phyloP scores from a whole-genome alignment of 1,139 yeast species.

The Wickerhamomyces sp. region DNA sequence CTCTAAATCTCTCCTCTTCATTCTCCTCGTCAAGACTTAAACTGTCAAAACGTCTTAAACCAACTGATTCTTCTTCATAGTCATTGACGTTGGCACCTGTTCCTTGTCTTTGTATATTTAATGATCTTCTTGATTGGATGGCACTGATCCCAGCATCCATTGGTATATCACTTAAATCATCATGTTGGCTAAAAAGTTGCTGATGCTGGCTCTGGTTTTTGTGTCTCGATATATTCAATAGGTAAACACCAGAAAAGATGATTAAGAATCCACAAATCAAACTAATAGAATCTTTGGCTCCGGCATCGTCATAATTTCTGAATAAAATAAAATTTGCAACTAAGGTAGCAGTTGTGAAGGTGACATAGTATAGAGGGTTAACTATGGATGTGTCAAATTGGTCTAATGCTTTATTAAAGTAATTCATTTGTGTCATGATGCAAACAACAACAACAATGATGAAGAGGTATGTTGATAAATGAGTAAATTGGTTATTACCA shows the following conservation, averaged over 20 bases:
- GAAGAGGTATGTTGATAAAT: constrained; percentile 79
- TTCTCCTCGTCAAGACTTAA: constrained; percentile 46
- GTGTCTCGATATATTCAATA: constrained; percentile 74
- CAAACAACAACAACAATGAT: constrained; percentile 75
- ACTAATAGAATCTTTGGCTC: constrained; percentile 79
- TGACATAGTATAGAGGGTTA: constrained; percentile 85
- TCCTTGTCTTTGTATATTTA: constrained; percentile 30
- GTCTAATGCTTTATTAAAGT: constrained; percentile 88
- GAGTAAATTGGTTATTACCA: constrained; percentile 90
- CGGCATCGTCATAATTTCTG: constrained; percentile 82
- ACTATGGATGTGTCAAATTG: constrained; percentile 92
- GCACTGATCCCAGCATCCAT: constrained; percentile 85
- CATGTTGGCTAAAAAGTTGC: constrained; percentile 37
- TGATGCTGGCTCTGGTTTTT: constrained; percentile 30
- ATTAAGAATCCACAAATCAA: constrained; percentile 81
- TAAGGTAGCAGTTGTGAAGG: constrained; percentile 86
- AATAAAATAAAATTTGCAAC: constrained; percentile 83
- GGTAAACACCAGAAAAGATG: constrained; percentile 83
- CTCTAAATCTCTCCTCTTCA: constrained; percentile 22
- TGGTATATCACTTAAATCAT: constrained; percentile 69
- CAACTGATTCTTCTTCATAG: constrained; percentile 53
- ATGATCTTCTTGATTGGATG: constrained; percentile 54
- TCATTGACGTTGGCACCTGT: constrained; percentile 33
- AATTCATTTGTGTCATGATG: constrained; percentile 88
- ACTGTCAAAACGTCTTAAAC: constrained; percentile 59